These are phyloP conservation scores for Trichoderma harzianum DNA, from an alignment of 2,329 filamentous ascomycete genomes.

Conservation along the genomic window DNA sequence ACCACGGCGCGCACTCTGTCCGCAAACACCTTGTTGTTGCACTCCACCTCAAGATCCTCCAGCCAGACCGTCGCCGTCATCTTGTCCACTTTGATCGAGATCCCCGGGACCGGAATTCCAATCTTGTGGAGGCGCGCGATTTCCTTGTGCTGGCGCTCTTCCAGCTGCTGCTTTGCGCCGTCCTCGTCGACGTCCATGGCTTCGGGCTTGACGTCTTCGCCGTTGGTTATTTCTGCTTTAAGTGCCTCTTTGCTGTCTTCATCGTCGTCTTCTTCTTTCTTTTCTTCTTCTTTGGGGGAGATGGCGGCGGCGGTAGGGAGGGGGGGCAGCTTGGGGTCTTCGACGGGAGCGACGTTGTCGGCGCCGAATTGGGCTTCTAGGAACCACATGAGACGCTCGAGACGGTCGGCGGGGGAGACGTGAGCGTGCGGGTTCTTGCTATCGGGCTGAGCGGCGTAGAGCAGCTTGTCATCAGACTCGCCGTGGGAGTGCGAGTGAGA, in stretches of 20 bases:
- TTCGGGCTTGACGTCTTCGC: neutral
- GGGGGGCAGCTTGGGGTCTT: slow-evolving; percentile 54
- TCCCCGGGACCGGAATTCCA: slow-evolving; percentile 85
- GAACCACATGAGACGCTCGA: slow-evolving; percentile 88
- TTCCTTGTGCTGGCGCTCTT: slow-evolving; percentile 63
- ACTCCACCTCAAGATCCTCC: slow-evolving; percentile 88
- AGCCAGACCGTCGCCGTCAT: slow-evolving; percentile 87
- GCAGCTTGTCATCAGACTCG: neutral
- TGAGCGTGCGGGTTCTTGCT: slow-evolving; percentile 68
- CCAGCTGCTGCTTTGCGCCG: slow-evolving; percentile 35
- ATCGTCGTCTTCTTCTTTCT: neutral
- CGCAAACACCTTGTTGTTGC: slow-evolving; percentile 69
- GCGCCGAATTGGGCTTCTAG: slow-evolving; percentile 93
- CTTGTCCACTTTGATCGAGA: slow-evolving; percentile 84
- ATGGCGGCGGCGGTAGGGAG: slow-evolving; percentile 22
- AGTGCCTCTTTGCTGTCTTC: neutral
- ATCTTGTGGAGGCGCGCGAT: slow-evolving; percentile 74
- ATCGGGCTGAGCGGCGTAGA: slow-evolving; percentile 42
- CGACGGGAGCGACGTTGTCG: slow-evolving; percentile 76
- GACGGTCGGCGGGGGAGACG: slow-evolving; percentile 68
- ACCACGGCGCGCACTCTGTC: slow-evolving; percentile 87
- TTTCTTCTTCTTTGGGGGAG: slow-evolving; percentile 24
- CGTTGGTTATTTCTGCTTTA: neutral
- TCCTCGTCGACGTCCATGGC: neutral
- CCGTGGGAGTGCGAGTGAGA: slow-evolving; percentile 27